phyloP scores from a whole-genome alignment of 108 stramenopile species.

The Cyclotella atomus region DNA sequence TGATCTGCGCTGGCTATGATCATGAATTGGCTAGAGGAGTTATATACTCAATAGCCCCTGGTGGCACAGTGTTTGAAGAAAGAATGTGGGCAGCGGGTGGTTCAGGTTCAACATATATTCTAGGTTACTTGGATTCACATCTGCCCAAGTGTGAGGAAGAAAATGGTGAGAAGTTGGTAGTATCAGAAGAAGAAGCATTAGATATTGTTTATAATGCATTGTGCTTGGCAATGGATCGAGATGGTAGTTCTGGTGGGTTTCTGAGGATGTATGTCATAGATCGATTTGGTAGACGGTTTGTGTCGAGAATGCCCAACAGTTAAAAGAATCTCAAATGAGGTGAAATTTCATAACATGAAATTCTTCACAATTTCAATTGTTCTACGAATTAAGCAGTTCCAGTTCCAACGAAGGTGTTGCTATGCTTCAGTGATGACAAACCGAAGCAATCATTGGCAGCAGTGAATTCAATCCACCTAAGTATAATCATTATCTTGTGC shows the following conservation, averaged over 20 bases:
- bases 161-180: background rate
- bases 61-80: conserved; percentile 70
- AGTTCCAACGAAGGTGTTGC: too few relatives aligned
- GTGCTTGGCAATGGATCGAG: conserved; percentile 70
- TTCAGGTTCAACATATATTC: conserved; percentile 72
- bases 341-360: too few relatives aligned
- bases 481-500: too few relatives aligned
- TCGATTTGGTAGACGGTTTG: conserved; percentile 34
- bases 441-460: too few relatives aligned
- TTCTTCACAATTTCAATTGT: too few relatives aligned
- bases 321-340: too few relatives aligned
- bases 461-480: too few relatives aligned
- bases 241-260: conserved; percentile 85
- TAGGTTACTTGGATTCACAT: conserved; percentile 70
- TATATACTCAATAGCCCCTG: conserved; percentile 66
- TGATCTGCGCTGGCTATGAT: conserved; percentile 82
- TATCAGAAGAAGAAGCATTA: conserved; percentile 67
- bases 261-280: conserved; percentile 64
- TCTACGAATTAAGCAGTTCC: too few relatives aligned
- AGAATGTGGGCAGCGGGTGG: conserved; percentile 66
- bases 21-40: conserved; percentile 46
- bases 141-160: conserved; percentile 16
- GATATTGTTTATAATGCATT: conserved; percentile 63
- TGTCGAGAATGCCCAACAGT: conserved; percentile 26
- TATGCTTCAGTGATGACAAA: too few relatives aligned